Evolutionary conservation across 2,329 filamentous ascomycete species (phyloP).

Genomic region (Colletotrichum spinosum): DNA sequence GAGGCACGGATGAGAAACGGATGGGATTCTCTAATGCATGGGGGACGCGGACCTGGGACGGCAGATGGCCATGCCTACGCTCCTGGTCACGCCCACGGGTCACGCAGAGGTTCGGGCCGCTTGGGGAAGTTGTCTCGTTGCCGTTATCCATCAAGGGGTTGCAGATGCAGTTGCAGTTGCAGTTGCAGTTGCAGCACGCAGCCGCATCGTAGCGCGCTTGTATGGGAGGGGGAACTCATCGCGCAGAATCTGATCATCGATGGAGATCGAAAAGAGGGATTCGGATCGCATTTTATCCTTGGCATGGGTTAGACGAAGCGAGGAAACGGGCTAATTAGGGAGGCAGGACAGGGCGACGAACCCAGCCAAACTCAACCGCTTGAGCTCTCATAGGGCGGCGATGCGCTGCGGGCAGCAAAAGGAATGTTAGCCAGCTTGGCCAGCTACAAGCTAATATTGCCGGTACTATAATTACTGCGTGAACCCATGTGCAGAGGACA

Average conservation of each 20-base stretch:
- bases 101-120: constrained; percentile 2
- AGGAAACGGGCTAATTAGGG: constrained; percentile 11
- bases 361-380: too few relatives aligned
- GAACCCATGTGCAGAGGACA: too few relatives aligned
- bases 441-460: too few relatives aligned
- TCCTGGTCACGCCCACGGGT: background rate
- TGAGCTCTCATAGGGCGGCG: too few relatives aligned
- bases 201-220: background rate
- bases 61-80: background rate
- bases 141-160: background rate
- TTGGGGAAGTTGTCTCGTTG: background rate
- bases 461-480: too few relatives aligned
- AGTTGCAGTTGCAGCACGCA: background rate
- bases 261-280: constrained; percentile 12
- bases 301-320: background rate
- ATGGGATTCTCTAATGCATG: background rate
- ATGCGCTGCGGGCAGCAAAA: too few relatives aligned
- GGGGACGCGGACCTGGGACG: background rate
- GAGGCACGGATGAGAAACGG: background rate
- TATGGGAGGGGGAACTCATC: background rate
- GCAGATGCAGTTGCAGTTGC: too few relatives aligned
- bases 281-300: background rate
- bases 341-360: background rate
- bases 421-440: too few relatives aligned
- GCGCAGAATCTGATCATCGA: constrained; percentile 10